Percentiles rank a stretch among this genome's conserved stretches.
These are phyloP conservation scores for Debaryomyces udenii DNA, from an alignment of 1,139 yeast genomes.

Conservation along the genomic window DNA sequence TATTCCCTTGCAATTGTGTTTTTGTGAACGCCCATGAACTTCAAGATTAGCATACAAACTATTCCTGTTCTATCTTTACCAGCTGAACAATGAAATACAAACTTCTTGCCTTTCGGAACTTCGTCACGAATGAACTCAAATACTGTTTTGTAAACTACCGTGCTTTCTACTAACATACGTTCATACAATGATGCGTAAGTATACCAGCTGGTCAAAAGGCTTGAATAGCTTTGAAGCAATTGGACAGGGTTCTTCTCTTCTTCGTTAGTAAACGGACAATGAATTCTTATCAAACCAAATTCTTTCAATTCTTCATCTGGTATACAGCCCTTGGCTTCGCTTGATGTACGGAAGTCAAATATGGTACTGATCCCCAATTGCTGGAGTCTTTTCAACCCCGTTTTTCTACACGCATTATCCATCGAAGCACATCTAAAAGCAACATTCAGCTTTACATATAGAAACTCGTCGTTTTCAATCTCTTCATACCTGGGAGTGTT, in stretches of 20 bases:
- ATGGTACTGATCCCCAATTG: slow-evolving; percentile 55
- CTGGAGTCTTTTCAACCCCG: slow-evolving; percentile 45
- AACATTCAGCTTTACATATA: slow-evolving; percentile 54
- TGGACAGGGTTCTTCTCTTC: slow-evolving; percentile 68
- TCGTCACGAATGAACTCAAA: slow-evolving; percentile 58
- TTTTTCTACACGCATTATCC: slow-evolving; percentile 42
- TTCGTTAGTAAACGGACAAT: slow-evolving; percentile 60
- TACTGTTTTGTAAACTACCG: slow-evolving; percentile 44
- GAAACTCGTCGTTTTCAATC: slow-evolving; percentile 22
- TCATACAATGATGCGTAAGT: slow-evolving; percentile 67
- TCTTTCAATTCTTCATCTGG: slow-evolving; percentile 33
- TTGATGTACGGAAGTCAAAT: slow-evolving; percentile 69
- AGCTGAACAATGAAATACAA: slow-evolving; percentile 79
- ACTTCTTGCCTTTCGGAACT: slow-evolving; percentile 13
- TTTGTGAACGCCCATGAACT: slow-evolving; percentile 65
- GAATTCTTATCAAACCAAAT: slow-evolving; percentile 51
- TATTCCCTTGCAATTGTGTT: slow-evolving; percentile 66
- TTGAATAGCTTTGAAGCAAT: slow-evolving; percentile 58
- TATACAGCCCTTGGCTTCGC: slow-evolving; percentile 59
- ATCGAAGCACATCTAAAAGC: slow-evolving; percentile 69
- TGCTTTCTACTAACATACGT: slow-evolving; percentile 58
- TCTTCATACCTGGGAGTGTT: slow-evolving; percentile 28
- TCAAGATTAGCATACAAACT: slow-evolving; percentile 64
- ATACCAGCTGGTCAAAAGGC: slow-evolving; percentile 61
- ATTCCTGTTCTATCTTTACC: slow-evolving; percentile 90